Evolutionary conservation across 495 filamentous ascomycete genomes (phyloP).

Genomic region (Articulospora tetracladia): DNA sequence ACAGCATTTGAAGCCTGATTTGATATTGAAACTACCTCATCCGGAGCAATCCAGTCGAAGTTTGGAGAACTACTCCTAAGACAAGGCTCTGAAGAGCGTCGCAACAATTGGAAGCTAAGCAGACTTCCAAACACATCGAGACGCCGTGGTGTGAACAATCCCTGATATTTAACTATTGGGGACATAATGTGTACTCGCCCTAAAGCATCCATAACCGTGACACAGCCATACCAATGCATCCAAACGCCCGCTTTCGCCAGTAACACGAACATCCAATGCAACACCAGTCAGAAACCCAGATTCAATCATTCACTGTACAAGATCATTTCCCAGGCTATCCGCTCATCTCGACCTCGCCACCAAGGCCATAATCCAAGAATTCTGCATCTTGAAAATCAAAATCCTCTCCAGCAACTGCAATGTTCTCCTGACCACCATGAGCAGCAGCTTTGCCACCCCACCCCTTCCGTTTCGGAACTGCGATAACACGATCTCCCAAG

Average conservation of each 20-base stretch:
- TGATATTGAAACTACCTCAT: too few species aligned
- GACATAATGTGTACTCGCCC: too few species aligned
- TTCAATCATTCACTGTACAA: background rate
- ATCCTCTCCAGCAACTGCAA: slow-evolving; percentile 26
- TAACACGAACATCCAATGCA: background rate
- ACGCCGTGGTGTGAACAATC: too few species aligned
- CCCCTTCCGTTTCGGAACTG: slow-evolving; percentile 29
- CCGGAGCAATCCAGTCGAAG: too few species aligned
- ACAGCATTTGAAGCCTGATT: too few species aligned
- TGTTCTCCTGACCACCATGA: slow-evolving; percentile 9
- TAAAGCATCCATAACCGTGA: background rate
- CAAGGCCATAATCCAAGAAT: slow-evolving; percentile 38
- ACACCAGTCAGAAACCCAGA: background rate
- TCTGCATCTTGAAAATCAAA: slow-evolving; percentile 50
- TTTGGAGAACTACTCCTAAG: too few species aligned
- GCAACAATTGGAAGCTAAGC: too few species aligned
- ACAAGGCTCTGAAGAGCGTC: too few species aligned
- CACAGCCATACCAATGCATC: background rate
- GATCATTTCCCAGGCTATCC: background rate
- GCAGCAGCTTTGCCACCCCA: slow-evolving; percentile 10
- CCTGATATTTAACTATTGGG: too few species aligned
- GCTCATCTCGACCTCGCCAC: slow-evolving; percentile 12
- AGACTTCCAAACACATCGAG: too few species aligned
- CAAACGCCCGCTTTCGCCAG: background rate
- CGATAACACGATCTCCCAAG: slow-evolving; percentile 17